Evolutionary conservation across 306 rosid genomes (phyloP).

Genomic region (Rosa lucieae): DNA sequence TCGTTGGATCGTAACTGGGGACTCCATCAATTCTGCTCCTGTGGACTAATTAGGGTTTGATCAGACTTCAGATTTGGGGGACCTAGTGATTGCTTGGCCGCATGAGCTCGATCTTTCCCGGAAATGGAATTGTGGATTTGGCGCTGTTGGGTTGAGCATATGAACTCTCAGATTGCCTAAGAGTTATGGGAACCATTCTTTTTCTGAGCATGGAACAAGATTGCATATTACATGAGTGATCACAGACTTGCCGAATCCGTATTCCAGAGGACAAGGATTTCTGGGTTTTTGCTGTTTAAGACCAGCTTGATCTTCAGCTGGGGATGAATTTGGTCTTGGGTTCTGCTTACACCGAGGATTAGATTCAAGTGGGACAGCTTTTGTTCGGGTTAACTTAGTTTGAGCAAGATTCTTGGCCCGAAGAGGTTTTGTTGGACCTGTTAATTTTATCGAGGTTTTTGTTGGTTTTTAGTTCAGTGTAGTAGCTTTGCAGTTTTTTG

Average conservation of each 20-base stretch:
- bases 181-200: slow-evolving; percentile 41
- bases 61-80: slow-evolving; percentile 24
- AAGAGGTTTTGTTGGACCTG: slow-evolving; percentile 9
- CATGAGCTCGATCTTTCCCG: slow-evolving; percentile 36
- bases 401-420: slow-evolving; percentile 30
- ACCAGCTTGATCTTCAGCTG: slow-evolving; percentile 18
- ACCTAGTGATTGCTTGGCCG: slow-evolving; percentile 11
- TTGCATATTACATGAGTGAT: slow-evolving; percentile 56
- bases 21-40: slow-evolving; percentile 27
- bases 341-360: slow-evolving; percentile 36
- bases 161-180: slow-evolving; percentile 47
- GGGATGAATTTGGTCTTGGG: slow-evolving; percentile 45
- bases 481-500: slow-evolving; percentile 28
- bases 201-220: slow-evolving; percentile 69
- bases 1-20: slow-evolving; percentile 49
- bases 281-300: slow-evolving; percentile 17
- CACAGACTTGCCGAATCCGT: slow-evolving; percentile 27
- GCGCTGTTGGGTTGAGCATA: slow-evolving; percentile 39
- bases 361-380: slow-evolving; percentile 44
- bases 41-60: slow-evolving; percentile 46
- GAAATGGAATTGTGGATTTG: slow-evolving; percentile 36
- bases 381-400: slow-evolving; percentile 46
- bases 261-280: slow-evolving; percentile 31
- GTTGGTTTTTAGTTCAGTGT: slow-evolving; percentile 25
- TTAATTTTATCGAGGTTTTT: slow-evolving; percentile 27